Evolutionary conservation across 306 rosid species (phyloP), one percentile per base, ranked within the genome.

Genomic region (Herpetospermum pedunculosum): DNA sequence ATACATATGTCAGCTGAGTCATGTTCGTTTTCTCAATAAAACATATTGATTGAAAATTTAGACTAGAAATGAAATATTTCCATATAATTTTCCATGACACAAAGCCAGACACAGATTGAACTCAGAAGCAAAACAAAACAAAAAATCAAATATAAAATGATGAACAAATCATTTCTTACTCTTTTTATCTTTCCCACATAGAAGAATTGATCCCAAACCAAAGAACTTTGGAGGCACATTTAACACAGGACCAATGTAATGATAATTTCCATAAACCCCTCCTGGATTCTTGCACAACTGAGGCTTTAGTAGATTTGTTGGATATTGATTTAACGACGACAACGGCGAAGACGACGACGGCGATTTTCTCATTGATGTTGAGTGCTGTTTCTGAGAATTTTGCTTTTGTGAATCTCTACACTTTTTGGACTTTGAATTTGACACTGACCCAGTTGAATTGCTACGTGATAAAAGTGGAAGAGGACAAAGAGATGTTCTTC

Each of bases 211-310:
- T 50, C 96, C 87, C 70, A 94, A 85, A 46, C 87, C 85, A 37
- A 91, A 91, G 55, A 94, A 80, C 75, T 82, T 88, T n/a, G 95
- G 96, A 68, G 96, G 97, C 23, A 91, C 85, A 46, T 95, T 89
- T 23, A 95, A 60, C 5, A 95, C 86, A 35, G 97, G 96, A 70
- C 83, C 82, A 76, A 94, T 77, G 79, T 87, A 23, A 71, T 82
- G 75, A 14, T 89, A 85, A 76, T 81, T 83, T 29, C 85, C 89
- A 62, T 83, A 77, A 77, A 85, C 71, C 67, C 89, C 90, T 78
- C 89, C 90, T 67, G 76, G 79, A 34, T 78, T 81, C 87, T 87
- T 91, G 84, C 77, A 85, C 80, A 87, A 72, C 28, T 80, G 77
- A 54, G 90, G 87, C 78, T 86, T 94, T 37, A 82, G 88, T 37